phyloP scores from a whole-genome alignment of 2,329 filamentous ascomycete species.

The Fusarium denticulatum region DNA sequence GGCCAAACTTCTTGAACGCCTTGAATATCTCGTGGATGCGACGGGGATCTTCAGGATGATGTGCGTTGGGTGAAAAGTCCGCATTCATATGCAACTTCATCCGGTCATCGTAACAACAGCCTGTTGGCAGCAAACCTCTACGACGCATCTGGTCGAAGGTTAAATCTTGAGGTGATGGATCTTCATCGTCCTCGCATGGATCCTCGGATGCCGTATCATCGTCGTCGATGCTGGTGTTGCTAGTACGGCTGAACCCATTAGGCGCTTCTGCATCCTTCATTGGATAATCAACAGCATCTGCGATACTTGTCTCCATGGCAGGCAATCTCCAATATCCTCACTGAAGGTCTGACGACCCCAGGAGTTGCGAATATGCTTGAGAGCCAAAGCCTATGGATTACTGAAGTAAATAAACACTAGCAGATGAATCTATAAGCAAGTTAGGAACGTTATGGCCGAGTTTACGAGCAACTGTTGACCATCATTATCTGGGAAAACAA shows the following conservation, averaged over 20 bases:
- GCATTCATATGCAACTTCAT: slow-evolving; percentile 97
- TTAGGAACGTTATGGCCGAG: not conserved
- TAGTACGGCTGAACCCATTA: slow-evolving; percentile 38
- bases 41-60: slow-evolving; percentile 93
- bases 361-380: slow-evolving; percentile 20
- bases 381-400: not conserved
- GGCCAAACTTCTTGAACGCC: slow-evolving; percentile 81
- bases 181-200: slow-evolving; percentile 49
- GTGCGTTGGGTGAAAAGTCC: slow-evolving; percentile 75
- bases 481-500: not conserved
- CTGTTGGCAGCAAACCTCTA: slow-evolving; percentile 71
- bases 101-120: slow-evolving; percentile 88
- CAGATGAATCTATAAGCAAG: not conserved
- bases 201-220: slow-evolving; percentile 49
- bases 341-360: slow-evolving; percentile 32
- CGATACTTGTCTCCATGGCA: slow-evolving; percentile 41
- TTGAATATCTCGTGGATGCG: slow-evolving; percentile 94
- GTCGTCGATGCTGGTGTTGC: slow-evolving; percentile 42
- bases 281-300: slow-evolving; percentile 57
- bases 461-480: not conserved
- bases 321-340: slow-evolving; percentile 6
- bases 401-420: not conserved
- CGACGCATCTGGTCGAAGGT: slow-evolving; percentile 52
- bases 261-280: slow-evolving; percentile 53
- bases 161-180: slow-evolving; percentile 51